phyloP scores from a whole-genome alignment of 1,284 basidiomycete species.

The Boletus hoseneyae region DNA sequence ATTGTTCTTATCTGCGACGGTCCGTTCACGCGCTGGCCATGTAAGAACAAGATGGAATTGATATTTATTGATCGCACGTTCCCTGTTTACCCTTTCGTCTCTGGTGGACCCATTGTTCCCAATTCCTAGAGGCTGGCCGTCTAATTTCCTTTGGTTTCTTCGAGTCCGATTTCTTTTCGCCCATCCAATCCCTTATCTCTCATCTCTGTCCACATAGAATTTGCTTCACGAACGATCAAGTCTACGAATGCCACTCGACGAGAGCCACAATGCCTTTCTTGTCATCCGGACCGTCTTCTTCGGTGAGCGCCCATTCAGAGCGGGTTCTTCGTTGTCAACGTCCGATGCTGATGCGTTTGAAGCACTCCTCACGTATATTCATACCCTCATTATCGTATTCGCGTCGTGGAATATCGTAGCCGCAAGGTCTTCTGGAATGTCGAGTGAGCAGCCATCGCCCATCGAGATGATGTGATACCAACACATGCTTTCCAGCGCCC shows the following conservation, averaged over 20 bases:
- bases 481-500: conserved; percentile 35
- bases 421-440: conserved; percentile 33
- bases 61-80: conserved; percentile 17
- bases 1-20: conserved; percentile 12
- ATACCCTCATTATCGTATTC: conserved; percentile 50
- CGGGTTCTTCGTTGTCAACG: no score
- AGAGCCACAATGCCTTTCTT: conserved; percentile 44
- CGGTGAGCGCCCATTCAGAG: conserved; percentile 38
- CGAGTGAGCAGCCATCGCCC: conserved; percentile 33
- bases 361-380: conserved; percentile 55
- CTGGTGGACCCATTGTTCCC: conserved; percentile 19
- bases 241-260: conserved; percentile 7
- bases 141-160: background rate
- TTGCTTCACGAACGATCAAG: conserved; percentile 16
- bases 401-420: conserved; percentile 55
- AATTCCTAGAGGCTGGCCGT: conserved; percentile 13
- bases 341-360: conserved; percentile 2
- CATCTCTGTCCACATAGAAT: background rate
- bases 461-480: background rate
- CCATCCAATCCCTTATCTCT: background rate
- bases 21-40: background rate
- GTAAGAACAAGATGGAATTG: conserved; percentile 7
- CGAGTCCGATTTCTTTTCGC: background rate
- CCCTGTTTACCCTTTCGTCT: conserved; percentile 10
- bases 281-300: conserved; percentile 55